These are phyloP conservation scores for Clonostachys byssicola DNA, from an alignment of 2,329 filamentous ascomycete genomes.

Conservation along the genomic window DNA sequence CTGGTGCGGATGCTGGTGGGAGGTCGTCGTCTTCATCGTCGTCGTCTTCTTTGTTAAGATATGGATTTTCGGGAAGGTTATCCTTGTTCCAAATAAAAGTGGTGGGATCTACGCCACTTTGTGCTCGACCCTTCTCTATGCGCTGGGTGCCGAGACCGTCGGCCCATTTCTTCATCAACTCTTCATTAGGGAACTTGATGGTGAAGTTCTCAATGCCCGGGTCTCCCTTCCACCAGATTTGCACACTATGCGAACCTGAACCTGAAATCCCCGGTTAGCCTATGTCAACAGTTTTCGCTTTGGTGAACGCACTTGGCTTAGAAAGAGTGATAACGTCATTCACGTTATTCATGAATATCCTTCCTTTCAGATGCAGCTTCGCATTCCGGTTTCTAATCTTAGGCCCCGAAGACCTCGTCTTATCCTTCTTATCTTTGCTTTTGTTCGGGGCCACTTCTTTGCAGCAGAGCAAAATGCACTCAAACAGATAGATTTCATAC, in stretches of 20 bases:
- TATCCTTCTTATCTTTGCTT: slow-evolving; percentile 71
- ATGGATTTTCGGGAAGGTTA: slow-evolving; percentile 69
- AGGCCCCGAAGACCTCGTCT: slow-evolving; percentile 48
- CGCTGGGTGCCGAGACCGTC: slow-evolving; percentile 74
- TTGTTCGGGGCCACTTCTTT: slow-evolving; percentile 90
- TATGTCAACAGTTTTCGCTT: neutral
- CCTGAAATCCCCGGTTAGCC: neutral
- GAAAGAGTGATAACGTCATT: slow-evolving; percentile 86
- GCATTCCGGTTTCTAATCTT: slow-evolving; percentile 63
- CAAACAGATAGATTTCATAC: slow-evolving; percentile 98
- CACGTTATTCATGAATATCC: slow-evolving; percentile 99
- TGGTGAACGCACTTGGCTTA: slow-evolving; percentile 68
- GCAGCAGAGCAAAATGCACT: slow-evolving; percentile 92
- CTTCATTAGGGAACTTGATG: slow-evolving; percentile 89
- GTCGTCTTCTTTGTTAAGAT: slow-evolving; percentile 61
- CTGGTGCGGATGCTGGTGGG: slow-evolving; percentile 25
- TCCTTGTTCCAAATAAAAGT: slow-evolving; percentile 79
- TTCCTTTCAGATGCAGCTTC: slow-evolving; percentile 90
- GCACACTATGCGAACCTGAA: slow-evolving; percentile 84
- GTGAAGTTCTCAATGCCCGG: slow-evolving; percentile 94
- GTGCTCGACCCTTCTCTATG: slow-evolving; percentile 49
- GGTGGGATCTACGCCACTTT: slow-evolving; percentile 46
- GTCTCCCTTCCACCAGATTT: slow-evolving; percentile 98
- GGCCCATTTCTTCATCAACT: slow-evolving; percentile 91
- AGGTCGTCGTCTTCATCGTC: slow-evolving; percentile 49